These are phyloP conservation scores for Suhomyces chickasaworum DNA, from an alignment of 1,139 yeast species.

Conservation along the genomic window DNA sequence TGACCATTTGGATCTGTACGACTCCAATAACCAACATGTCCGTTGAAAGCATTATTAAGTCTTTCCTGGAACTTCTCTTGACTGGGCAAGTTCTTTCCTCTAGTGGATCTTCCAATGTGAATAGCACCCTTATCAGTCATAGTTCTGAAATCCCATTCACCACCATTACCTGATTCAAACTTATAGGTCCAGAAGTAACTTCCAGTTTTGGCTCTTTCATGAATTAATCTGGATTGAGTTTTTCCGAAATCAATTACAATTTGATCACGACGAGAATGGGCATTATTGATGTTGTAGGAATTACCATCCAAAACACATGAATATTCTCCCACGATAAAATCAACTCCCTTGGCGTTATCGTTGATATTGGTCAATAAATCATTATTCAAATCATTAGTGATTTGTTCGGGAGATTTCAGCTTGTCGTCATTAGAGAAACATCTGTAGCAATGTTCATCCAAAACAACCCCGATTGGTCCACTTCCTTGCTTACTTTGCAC, in stretches of 20 bases:
- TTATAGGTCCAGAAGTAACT: slow-evolving; percentile 89
- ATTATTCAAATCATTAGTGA: slow-evolving; percentile 56
- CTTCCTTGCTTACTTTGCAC: slow-evolving; percentile 46
- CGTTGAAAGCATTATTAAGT: slow-evolving; percentile 39
- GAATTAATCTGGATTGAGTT: slow-evolving; percentile 46
- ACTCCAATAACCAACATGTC: slow-evolving; percentile 73
- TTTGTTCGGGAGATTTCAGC: slow-evolving; percentile 61
- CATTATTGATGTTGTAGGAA: slow-evolving; percentile 64
- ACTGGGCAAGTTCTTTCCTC: slow-evolving; percentile 35
- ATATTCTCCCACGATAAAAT: slow-evolving; percentile 83
- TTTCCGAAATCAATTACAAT: slow-evolving; percentile 42
- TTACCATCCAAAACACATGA: slow-evolving; percentile 81
- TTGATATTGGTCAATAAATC: slow-evolving; percentile 56
- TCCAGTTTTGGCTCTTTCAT: slow-evolving; percentile 62
- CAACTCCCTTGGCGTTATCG: slow-evolving; percentile 55
- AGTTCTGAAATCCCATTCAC: slow-evolving; percentile 91
- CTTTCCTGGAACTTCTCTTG: slow-evolving; percentile 45
- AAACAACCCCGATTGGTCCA: slow-evolving; percentile 58
- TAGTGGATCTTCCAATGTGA: slow-evolving; percentile 23
- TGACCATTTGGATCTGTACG: slow-evolving; percentile 55
- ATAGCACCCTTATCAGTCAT: slow-evolving; percentile 72
- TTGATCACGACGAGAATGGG: slow-evolving; percentile 45
- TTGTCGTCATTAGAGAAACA: slow-evolving; percentile 81
- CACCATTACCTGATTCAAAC: slow-evolving; percentile 87
- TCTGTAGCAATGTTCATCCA: slow-evolving; percentile 86